phyloP scores from a whole-genome alignment of 140 eudicot species.

The Cichorium intybus region DNA sequence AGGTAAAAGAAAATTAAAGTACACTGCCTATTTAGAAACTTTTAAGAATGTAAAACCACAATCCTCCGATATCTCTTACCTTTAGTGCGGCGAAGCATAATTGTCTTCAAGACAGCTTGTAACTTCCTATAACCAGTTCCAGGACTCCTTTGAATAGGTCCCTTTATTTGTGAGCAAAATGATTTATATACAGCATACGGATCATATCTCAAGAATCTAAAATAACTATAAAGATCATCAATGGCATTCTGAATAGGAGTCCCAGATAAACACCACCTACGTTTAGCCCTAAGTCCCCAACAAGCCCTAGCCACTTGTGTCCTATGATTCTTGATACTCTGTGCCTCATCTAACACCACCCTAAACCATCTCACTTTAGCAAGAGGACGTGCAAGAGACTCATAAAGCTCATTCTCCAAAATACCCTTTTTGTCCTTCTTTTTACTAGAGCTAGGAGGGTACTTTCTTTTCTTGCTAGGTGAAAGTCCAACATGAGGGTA shows the following conservation, averaged over 20 bases:
- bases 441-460: constrained; percentile 50
- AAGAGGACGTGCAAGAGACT: constrained; percentile 72
- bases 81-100: constrained; percentile 97
- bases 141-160: constrained; percentile 65
- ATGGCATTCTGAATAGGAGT: constrained; percentile 97
- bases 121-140: constrained; percentile 71
- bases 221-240: constrained; percentile 96
- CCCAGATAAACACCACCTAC: constrained; percentile 99
- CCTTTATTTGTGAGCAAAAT: constrained; percentile 64
- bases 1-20: no score
- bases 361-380: constrained; percentile 93
- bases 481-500: constrained; percentile 30
- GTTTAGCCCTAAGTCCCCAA: constrained; percentile 97
- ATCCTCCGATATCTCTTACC: constrained; percentile 54
- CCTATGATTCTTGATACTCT: constrained; percentile 84
- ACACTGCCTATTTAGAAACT: not conserved
- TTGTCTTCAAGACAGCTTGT: constrained; percentile 93
- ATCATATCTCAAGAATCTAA: constrained; percentile 87
- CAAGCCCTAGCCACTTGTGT: constrained; percentile 98
- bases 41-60: no score
- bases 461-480: constrained; percentile 60
- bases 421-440: constrained; percentile 57
- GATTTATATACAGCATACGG: constrained; percentile 68
- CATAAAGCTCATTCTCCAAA: constrained; percentile 39
- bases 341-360: constrained; percentile 96